Base-by-base conservation (phyloP, 2,329 filamentous ascomycete species). In the Onygenales sp. region DNA sequence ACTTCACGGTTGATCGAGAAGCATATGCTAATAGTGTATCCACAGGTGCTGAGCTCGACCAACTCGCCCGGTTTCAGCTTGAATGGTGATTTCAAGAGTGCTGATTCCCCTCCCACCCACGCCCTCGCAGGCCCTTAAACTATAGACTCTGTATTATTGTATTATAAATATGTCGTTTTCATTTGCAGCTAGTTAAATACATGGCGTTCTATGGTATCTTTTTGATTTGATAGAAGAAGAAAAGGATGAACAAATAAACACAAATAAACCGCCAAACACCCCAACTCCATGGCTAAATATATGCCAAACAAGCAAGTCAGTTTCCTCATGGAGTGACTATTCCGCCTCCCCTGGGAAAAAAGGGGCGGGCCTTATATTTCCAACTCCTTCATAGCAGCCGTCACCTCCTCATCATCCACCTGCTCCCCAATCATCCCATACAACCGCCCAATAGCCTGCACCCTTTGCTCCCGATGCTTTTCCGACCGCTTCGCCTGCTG, bases 31-130 rank as follows among this genome's bases (percentile, higher is more conserved):
- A 27, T 5, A 27, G 5, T 27, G 5, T 27, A 27, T 27, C 21
- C 5, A 27, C 54, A 81, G 67, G 87, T 97, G 36, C 74, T 98
- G 63, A 92, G 88, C 75, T 89, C 90, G 10, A 95, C 92, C 6
- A 79, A 93, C 65, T 84, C 86, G 1, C 91, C 93, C 1, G 92
- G 89, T 0, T 83, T 98, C 75, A 89, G 85, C 67, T 73, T 98
- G 68, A 95, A 82, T 66, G 92, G 91, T 54, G 82, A 86, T 52
- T 87, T 93, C 69, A 82, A 74, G 63, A 77, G 84, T 51, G 75
- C 78, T 4, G 78, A 81, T 55, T 82, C 82, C 56, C 74, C 72
- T 49, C 68, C 86, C 47, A 74, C 75, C 44, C 72, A 78, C 31
- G 76, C 66, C 53, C 63, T 75, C 59, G 66, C 65, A 38, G 71